A percentile compares a stretch with the other conserved stretches of the same genome.
phyloP scores from a whole-genome alignment of 257 asterid species.

The Nicotiana otophora region DNA sequence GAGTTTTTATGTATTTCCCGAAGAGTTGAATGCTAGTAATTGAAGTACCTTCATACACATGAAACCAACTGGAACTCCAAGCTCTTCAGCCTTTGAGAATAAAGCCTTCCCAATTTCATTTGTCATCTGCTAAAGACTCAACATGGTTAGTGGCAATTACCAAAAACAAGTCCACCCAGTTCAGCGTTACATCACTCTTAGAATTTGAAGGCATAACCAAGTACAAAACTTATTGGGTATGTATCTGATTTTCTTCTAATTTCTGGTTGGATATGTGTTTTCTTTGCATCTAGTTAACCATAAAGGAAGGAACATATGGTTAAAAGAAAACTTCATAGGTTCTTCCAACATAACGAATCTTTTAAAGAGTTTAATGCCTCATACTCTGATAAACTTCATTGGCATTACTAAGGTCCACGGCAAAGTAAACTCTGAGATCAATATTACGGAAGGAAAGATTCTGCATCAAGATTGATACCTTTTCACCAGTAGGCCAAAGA shows the following conservation, averaged over 20 bases:
- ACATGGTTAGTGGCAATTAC: not conserved
- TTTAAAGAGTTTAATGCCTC: not conserved
- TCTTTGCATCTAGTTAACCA: not conserved
- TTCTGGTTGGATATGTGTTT: not conserved
- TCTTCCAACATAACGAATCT: not conserved
- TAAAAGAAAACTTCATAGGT: not conserved
- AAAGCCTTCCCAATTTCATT: constrained; percentile 70
- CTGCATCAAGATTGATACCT: constrained; percentile 31
- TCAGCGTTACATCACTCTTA: not conserved
- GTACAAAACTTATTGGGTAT: not conserved
- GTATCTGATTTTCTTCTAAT: not conserved
- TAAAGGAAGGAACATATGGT: not conserved
- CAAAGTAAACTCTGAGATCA: not conserved
- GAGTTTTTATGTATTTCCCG: not conserved
- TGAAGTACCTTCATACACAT: constrained; percentile 75
- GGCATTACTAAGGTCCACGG: not conserved
- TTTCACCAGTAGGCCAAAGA: constrained; percentile 85
- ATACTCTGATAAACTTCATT: not conserved
- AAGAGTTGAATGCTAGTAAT: not conserved
- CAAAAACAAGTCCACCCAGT: not conserved
- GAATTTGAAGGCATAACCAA: not conserved
- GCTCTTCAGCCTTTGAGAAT: constrained; percentile 86
- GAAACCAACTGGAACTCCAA: constrained; percentile 80
- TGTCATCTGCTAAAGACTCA: constrained; percentile 55
- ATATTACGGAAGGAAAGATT: not conserved